phyloP scores from a whole-genome alignment of 208 protist species.

The Crithidia mellificae region DNA sequence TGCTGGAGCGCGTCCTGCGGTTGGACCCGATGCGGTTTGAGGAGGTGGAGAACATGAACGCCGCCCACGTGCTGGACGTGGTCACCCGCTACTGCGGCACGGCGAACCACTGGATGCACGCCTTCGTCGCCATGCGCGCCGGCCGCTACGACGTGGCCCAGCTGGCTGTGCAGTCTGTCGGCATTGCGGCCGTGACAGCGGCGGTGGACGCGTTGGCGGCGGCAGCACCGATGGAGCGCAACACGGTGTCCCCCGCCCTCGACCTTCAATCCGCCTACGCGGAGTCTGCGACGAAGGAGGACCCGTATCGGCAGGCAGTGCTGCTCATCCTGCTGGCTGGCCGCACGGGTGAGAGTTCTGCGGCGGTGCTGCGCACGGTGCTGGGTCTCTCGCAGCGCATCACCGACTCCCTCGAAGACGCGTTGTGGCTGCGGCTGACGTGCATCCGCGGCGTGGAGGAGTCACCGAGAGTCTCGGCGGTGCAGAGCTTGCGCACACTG shows the following conservation, averaged over 20 bases:
- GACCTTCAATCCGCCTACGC: conserved; percentile 66
- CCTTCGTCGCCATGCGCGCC: conserved; percentile 73
- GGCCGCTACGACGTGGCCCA: conserved; percentile 79
- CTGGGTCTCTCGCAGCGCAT: conserved; percentile 45
- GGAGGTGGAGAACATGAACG: conserved; percentile 59
- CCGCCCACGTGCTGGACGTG: conserved; percentile 51
- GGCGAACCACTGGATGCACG: conserved; percentile 59
- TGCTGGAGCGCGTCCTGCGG: conserved; percentile 51
- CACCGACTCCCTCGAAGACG: conserved; percentile 66
- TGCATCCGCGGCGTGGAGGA: conserved; percentile 47
- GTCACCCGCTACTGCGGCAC: conserved; percentile 44
- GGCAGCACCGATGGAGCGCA: conserved; percentile 32
- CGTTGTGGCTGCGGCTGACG: conserved; percentile 58
- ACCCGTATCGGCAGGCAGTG: conserved; percentile 72
- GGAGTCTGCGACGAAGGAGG: conserved; percentile 49
- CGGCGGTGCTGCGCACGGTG: conserved; percentile 27
- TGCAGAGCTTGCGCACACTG: conserved; percentile 65
- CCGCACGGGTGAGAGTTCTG: conserved; percentile 53
- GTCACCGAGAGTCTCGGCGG: conserved; percentile 32
- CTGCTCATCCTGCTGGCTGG: conserved; percentile 78
- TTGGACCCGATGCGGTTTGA: conserved; percentile 55
- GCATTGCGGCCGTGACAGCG: conserved; percentile 38
- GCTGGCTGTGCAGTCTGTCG: conserved; percentile 41
- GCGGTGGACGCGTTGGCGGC: conserved; percentile 41
- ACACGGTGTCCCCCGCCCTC: conserved; percentile 32